Evolutionary conservation across 371 early-diverging fungal species (phyloP).

Genomic region (Funneliformis caledonium): DNA sequence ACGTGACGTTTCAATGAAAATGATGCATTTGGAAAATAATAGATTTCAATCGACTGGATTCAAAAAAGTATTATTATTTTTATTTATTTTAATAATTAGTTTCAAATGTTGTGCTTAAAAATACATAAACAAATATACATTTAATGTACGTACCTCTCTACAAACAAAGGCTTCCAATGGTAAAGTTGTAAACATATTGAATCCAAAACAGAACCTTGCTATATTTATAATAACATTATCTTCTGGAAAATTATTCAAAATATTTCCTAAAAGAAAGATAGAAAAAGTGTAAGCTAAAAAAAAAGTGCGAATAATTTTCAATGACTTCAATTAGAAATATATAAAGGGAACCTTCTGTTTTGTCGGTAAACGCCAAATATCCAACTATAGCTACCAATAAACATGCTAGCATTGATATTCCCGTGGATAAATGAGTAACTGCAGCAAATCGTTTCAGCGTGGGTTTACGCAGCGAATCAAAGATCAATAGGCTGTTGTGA

Average conservation of each 20-base stretch:
- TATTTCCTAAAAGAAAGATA: conserved; percentile 58
- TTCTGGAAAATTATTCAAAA: conserved; percentile 78
- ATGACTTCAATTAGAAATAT: neutral
- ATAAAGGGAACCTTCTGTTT: conserved; percentile 59
- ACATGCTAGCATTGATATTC: conserved; percentile 69
- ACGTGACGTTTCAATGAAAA: conserved; percentile 62
- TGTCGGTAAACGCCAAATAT: conserved; percentile 72
- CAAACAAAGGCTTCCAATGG: conserved; percentile 81
- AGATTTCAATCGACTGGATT: conserved; percentile 63
- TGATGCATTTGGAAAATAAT: conserved; percentile 57
- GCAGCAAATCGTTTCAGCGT: conserved; percentile 73
- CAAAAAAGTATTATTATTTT: too few species aligned
- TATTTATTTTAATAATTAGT: neutral
- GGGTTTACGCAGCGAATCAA: conserved; percentile 75
- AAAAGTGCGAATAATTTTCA: neutral
- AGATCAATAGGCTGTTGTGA: conserved; percentile 82
- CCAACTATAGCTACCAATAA: conserved; percentile 69
- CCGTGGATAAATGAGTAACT: conserved; percentile 75
- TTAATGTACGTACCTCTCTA: conserved; percentile 62
- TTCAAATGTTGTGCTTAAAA: neutral
- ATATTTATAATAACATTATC: conserved; percentile 75
- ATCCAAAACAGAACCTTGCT: conserved; percentile 78
- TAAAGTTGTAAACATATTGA: conserved; percentile 84
- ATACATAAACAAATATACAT: neutral
- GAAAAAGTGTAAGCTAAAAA: neutral